Percentiles rank a stretch among this genome's conserved stretches.
phyloP scores from a whole-genome alignment of 2,329 filamentous ascomycete genomes.

The Coleophoma eucalyptorum region DNA sequence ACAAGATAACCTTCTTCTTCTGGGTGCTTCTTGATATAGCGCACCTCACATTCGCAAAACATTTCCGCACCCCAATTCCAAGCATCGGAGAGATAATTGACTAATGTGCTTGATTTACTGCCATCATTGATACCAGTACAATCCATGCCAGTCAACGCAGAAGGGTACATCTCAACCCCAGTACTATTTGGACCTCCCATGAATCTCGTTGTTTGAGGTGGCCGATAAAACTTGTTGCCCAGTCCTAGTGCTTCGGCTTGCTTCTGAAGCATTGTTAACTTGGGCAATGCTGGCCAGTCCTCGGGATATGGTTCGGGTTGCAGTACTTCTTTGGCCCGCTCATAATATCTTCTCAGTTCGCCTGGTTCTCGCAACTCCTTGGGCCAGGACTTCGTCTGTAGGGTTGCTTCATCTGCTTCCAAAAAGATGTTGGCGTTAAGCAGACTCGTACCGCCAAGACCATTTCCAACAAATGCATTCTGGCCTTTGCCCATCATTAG shows the following conservation, averaged over 20 bases:
- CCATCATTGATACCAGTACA: slow-evolving; percentile 63
- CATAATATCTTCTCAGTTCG: slow-evolving; percentile 49
- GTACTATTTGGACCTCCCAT: slow-evolving; percentile 54
- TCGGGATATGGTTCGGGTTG: slow-evolving; percentile 55
- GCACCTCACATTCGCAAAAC: slow-evolving; percentile 66
- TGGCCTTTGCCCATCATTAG: slow-evolving; percentile 60
- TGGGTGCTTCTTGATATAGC: slow-evolving; percentile 52
- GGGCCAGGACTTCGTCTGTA: slow-evolving; percentile 55
- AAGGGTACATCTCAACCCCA: slow-evolving; percentile 61
- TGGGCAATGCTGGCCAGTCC: slow-evolving; percentile 53
- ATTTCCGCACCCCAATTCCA: slow-evolving; percentile 72
- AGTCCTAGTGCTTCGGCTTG: slow-evolving; percentile 51
- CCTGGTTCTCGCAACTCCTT: slow-evolving; percentile 44
- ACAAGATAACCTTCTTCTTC: slow-evolving; percentile 53
- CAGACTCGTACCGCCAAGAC: slow-evolving; percentile 62
- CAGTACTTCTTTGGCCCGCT: slow-evolving; percentile 50
- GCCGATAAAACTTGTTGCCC: slow-evolving; percentile 48
- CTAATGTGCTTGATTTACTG: slow-evolving; percentile 61
- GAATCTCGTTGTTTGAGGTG: slow-evolving; percentile 62
- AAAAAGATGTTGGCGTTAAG: slow-evolving; percentile 67
- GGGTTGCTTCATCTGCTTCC: slow-evolving; percentile 49
- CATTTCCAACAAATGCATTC: slow-evolving; percentile 43
- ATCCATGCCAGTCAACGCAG: slow-evolving; percentile 58
- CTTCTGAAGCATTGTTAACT: slow-evolving; percentile 51
- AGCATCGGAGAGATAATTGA: slow-evolving; percentile 65